Conservation (phyloP, 2,329 filamentous ascomycete species). For the Stromatinia cepivora region DNA sequence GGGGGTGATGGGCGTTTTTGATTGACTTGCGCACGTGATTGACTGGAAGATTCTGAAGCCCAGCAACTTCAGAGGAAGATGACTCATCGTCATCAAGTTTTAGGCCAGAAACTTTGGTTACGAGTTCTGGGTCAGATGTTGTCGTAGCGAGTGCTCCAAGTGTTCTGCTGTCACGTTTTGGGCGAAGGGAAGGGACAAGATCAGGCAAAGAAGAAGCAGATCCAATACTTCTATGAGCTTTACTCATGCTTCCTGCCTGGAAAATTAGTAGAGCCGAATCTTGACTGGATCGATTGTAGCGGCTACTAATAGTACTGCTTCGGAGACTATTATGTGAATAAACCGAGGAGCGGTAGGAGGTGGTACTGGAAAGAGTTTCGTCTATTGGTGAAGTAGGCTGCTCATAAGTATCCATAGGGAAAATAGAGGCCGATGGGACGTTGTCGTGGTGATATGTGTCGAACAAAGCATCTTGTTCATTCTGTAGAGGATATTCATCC, state of each 20-base stretch:
- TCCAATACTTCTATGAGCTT: constrained; percentile 35
- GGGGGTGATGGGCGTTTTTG: constrained; percentile 27
- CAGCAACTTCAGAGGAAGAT: constrained; percentile 25
- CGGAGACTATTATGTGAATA: constrained; percentile 38
- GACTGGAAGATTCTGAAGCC: constrained; percentile 22
- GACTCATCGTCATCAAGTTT: constrained; percentile 24
- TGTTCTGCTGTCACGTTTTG: constrained; percentile 26
- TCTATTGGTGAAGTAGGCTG: constrained; percentile 37
- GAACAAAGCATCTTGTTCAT: constrained; percentile 43
- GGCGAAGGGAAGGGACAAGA: constrained; percentile 35
- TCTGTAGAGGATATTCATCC: constrained; percentile 56
- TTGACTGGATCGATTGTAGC: constrained; percentile 36
- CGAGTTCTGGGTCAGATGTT: constrained; percentile 24
- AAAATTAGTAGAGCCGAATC: constrained; percentile 35
- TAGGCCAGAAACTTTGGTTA: constrained; percentile 18
- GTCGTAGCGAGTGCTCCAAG: not conserved
- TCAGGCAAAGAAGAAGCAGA: constrained; percentile 41
- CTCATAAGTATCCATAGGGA: constrained; percentile 33
- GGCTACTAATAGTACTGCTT: constrained; percentile 29
- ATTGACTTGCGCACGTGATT: constrained; percentile 30
- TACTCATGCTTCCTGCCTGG: constrained; percentile 28
- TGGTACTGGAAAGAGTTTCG: constrained; percentile 36
- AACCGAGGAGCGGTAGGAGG: constrained; percentile 38
- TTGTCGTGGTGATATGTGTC: constrained; percentile 34
- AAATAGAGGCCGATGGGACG: constrained; percentile 32